Evolutionary conservation across 495 filamentous ascomycete species (phyloP).

Genomic region (Rostrohypoxylon terebratum): DNA sequence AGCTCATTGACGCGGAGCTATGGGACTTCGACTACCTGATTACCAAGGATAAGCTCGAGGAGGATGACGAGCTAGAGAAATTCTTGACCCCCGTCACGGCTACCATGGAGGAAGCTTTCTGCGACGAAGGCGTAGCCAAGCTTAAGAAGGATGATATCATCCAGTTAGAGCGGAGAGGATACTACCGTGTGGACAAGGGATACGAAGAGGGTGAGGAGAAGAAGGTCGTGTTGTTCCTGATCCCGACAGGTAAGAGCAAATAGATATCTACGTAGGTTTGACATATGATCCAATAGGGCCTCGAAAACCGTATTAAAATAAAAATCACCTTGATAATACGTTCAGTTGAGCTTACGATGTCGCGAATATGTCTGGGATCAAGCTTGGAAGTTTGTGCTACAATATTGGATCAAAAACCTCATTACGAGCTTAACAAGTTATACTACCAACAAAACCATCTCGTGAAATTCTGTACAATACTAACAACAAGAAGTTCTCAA

Average conservation of each 20-base stretch:
- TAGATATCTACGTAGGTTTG: constrained; percentile 24
- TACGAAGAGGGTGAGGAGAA: constrained; percentile 61
- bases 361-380: neutral
- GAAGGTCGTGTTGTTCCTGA: constrained; percentile 80
- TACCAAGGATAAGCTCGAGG: constrained; percentile 88
- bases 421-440: no score
- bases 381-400: neutral
- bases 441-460: no score
- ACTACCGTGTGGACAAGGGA: constrained; percentile 80
- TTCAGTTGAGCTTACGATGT: neutral
- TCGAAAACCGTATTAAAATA: constrained; percentile 12
- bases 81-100: constrained; percentile 81
- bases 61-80: constrained; percentile 84
- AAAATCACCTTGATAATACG: constrained; percentile 11
- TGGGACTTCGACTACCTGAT: constrained; percentile 93
- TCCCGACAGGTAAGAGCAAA: constrained; percentile 76
- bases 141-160: constrained; percentile 87
- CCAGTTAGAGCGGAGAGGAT: constrained; percentile 94
- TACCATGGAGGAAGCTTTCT: constrained; percentile 77
- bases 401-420: neutral
- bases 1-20: constrained; percentile 82
- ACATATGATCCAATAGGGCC: neutral
- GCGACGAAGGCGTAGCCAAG: constrained; percentile 81
- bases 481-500: no score
- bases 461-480: no score